Base-by-base conservation (phyloP, 306 rosid species). In the Leucaena leucocephala region DNA sequence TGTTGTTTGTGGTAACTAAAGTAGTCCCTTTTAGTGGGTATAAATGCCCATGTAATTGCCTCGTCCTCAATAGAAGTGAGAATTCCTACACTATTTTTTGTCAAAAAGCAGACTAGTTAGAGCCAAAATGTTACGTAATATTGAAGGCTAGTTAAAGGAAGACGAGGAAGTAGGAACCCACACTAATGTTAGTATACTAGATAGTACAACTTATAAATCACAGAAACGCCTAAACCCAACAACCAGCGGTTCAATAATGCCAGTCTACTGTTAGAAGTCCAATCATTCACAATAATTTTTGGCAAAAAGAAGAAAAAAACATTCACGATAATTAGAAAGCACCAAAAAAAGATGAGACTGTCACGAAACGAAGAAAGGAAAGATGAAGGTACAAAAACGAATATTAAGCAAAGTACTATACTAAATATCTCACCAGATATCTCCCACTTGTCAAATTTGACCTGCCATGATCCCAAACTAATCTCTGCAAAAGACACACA, bases 391-490 rank as follows among this genome's bases (percentile, higher is more conserved):
- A 8, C 16, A 17, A 65, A 34, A 44, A 59, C 44, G 34, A 72
- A 44, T 22, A 80, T 3, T 54, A 70, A 49, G 8, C 68, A 52
- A n/a, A 59, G 55, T 54, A 68, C 34, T n/a, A 64, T 54, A 74
- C 21, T 27, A 46, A 78, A 71, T 76, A 48, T 71, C 91, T 85
- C 78, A 91, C 98, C 91, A 45, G 72, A 79, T 67, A 74, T 69
- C 70, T 91, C 97, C 98, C 97, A 91, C 80, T 93, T 93, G 70
- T 86, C 68, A 83, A 89, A 91, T 74, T 82, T 90, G 84, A 91
- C 91, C 76, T 82, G 79, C 96, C 95, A 93, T 44, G 92, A 84
- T 72, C 84, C 85, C 62, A 82, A 68, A 78, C 90, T 87, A 54
- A 91, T 88, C 80, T 88, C 93, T 7, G 88, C 72, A 10, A 76